These are phyloP conservation scores for Podaxis mareebaensis DNA, from an alignment of 768 basidiomycete species.

Conservation along the genomic window DNA sequence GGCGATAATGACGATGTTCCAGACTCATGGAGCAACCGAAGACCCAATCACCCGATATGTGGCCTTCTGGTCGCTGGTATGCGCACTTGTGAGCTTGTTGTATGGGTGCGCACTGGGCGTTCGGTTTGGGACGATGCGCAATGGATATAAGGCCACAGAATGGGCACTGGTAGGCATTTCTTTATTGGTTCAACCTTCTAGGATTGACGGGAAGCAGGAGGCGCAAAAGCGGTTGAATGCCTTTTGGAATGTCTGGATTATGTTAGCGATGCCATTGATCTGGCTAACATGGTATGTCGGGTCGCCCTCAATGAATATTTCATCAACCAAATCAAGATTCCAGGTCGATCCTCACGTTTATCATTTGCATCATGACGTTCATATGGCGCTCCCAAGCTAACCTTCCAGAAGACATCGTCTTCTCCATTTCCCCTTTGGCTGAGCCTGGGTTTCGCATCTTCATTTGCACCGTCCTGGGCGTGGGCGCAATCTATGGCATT, in stretches of 20 bases:
- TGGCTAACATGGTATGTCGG: slow-evolving; percentile 57
- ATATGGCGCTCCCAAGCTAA: slow-evolving; percentile 60
- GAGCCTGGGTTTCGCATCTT: slow-evolving; percentile 38
- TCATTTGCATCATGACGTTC: slow-evolving; percentile 52
- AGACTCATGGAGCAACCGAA: slow-evolving; percentile 35
- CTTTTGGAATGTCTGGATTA: slow-evolving; percentile 64
- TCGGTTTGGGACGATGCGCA: slow-evolving; percentile 63
- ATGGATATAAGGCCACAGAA: slow-evolving; percentile 56
- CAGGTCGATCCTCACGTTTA: slow-evolving; percentile 62
- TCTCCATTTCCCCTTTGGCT: background rate
- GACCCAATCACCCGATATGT: slow-evolving; percentile 55
- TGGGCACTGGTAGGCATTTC: slow-evolving; percentile 51
- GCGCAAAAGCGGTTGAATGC: slow-evolving; percentile 36
- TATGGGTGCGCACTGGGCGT: slow-evolving; percentile 64
- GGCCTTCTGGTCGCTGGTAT: slow-evolving; percentile 54
- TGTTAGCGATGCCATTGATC: slow-evolving; percentile 59
- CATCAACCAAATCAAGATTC: background rate
- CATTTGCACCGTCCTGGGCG: slow-evolving; percentile 40
- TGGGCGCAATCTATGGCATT: slow-evolving; percentile 36
- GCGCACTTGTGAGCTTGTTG: slow-evolving; percentile 58
- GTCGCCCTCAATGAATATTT: background rate
- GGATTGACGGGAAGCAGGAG: slow-evolving; percentile 39
- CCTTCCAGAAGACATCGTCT: background rate
- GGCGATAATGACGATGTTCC: slow-evolving; percentile 31
- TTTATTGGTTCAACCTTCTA: background rate